Base-by-base conservation (phyloP, 139 green algal species). In the Micractinium sp. region DNA sequence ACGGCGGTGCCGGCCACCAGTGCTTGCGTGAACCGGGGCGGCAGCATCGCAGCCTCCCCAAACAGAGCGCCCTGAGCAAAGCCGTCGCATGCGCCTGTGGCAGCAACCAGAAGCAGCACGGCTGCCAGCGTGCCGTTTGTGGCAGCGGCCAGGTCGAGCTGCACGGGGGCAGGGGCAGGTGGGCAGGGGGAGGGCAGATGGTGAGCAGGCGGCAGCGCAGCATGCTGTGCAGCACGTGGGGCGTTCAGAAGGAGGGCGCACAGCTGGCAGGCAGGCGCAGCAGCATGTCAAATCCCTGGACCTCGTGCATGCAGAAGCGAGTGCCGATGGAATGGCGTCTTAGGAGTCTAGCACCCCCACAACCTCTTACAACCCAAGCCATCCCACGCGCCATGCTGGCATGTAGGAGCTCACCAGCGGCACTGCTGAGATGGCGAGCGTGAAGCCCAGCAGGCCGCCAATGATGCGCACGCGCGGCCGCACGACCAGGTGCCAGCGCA, bases 51-150 rank as follows among this genome's bases (percentile, higher is more conserved):
- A 0, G 91, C 94, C 41, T 95, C 93, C 4, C 89, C 94, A 92
- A 97, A 97, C 35, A 98, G 89, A 1, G 95, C 96, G 0, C 94
- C 95, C 86, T 98, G 96, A 1, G 86, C 89, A 0, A 96, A 18
- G 14, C 95, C 96, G 83, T 98, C 96, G 13, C 92, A 91, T 15
- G 92, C 53, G 19, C 95, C 95, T 71, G 90, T 90, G 31, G 92
- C n/a, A 35, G 92, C 90, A 63, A 96, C 92, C 22, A 93, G 79
- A 27, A 90, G 73, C 66, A 97, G 85, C 84, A 95, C 47, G 22
- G 93, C 73, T 0, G 36, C 82, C 79, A 93, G 82, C 2, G 87
- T 87, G 1, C 47, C 69, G 1, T 56, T 19, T 18, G 25, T 79
- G 16, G 36, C 41, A 4, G 60, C 38, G 2, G 75, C 56, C 18